A percentile compares a stretch with the other conserved stretches of the same genome.
Evolutionary conservation across 2,329 filamentous ascomycete genomes (phyloP).

Genomic region (Aspergillus persii): DNA sequence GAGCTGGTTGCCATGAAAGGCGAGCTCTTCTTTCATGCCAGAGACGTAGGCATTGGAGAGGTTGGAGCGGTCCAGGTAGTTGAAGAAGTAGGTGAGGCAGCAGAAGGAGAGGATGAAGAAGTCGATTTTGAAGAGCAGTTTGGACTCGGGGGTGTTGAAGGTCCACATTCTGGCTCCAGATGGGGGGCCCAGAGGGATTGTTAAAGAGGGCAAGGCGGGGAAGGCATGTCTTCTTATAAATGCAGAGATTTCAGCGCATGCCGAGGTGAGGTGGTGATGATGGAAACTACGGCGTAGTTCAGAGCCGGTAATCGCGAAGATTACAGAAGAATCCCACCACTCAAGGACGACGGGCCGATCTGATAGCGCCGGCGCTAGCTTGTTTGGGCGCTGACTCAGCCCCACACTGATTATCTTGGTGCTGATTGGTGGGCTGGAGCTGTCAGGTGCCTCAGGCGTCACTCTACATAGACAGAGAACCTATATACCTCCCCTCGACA

Average conservation of each 20-base stretch:
- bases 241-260: background rate
- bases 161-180: slow-evolving; percentile 2
- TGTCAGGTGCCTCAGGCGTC: background rate
- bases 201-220: no score
- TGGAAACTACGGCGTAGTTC: background rate
- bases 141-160: slow-evolving; percentile 32
- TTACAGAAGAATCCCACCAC: no score
- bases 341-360: no score
- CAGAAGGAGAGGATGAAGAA: slow-evolving; percentile 48
- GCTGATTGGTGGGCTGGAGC: background rate
- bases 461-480: no score
- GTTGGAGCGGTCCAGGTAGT: slow-evolving; percentile 48
- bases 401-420: no score
- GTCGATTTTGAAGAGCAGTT: slow-evolving; percentile 51
- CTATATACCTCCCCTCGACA: no score
- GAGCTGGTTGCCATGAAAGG: slow-evolving; percentile 31
- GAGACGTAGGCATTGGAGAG: slow-evolving; percentile 50
- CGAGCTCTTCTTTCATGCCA: slow-evolving; percentile 35
- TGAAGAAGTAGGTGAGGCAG: slow-evolving; percentile 50
- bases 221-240: background rate
- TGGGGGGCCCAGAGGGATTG: no score
- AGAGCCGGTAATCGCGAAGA: background rate
- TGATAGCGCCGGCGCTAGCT: no score
- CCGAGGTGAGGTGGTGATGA: background rate
- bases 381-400: background rate